These are phyloP conservation scores for Spizellomyces sp. DNA, from an alignment of 192 early-diverging fungal species.

Conservation along the genomic window DNA sequence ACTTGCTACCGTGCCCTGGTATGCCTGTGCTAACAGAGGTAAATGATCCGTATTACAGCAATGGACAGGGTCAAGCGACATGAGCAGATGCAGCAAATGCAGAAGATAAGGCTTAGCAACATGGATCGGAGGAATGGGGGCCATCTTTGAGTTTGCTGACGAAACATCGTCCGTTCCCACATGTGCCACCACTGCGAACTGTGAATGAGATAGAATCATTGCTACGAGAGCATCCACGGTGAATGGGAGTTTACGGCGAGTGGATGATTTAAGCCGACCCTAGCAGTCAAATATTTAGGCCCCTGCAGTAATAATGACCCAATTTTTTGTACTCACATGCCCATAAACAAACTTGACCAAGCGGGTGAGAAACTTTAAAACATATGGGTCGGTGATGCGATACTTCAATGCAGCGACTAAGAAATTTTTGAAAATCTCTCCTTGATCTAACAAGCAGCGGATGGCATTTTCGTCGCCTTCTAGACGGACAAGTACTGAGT, in stretches of 20 bases:
- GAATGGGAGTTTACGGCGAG: too few relatives aligned
- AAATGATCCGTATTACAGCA: conserved; percentile 54
- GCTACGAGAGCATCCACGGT: too few relatives aligned
- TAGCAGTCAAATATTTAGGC: too few relatives aligned
- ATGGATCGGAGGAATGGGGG: too few relatives aligned
- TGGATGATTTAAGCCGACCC: too few relatives aligned
- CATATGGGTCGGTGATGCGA: conserved; percentile 25
- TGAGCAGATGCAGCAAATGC: conserved; percentile 52
- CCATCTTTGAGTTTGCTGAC: too few relatives aligned
- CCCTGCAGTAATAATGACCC: too few relatives aligned
- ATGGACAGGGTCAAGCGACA: conserved; percentile 49
- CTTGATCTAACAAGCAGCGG: not conserved
- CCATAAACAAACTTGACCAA: conserved; percentile 8
- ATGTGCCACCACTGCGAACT: too few relatives aligned
- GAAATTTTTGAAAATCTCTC: conserved; percentile 17
- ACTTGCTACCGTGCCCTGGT: conserved; percentile 56
- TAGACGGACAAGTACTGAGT: too few relatives aligned
- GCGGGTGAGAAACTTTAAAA: conserved; percentile 9
- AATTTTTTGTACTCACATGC: not conserved
- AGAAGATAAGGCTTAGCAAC: conserved; percentile 42
- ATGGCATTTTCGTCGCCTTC: too few relatives aligned
- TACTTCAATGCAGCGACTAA: conserved; percentile 32
- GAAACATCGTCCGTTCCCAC: too few relatives aligned
- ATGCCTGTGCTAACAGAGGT: conserved; percentile 50
- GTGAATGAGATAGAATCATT: too few relatives aligned